Evolutionary conservation across 2,329 filamentous ascomycete species (phyloP).

Genomic region (Leptographium wingfieldii): DNA sequence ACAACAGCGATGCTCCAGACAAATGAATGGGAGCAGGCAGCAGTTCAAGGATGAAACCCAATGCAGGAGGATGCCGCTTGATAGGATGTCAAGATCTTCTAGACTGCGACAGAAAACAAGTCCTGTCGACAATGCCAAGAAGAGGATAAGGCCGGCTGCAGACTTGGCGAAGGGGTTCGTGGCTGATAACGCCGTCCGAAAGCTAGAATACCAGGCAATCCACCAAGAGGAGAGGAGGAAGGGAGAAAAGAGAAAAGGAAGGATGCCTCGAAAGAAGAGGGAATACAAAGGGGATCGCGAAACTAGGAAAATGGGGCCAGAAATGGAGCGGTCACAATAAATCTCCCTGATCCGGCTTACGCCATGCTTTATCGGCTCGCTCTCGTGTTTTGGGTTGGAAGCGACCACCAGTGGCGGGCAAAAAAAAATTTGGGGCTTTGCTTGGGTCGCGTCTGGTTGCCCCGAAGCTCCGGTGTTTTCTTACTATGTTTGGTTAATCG

Average conservation of each 20-base stretch:
- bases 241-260: background rate
- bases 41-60: background rate
- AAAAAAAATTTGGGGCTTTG: background rate
- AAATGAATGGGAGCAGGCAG: background rate
- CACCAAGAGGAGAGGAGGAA: background rate
- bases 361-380: background rate
- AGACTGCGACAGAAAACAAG: background rate
- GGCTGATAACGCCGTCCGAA: background rate
- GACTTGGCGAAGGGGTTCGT: background rate
- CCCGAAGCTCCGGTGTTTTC: slow-evolving; percentile 3
- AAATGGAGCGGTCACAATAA: background rate
- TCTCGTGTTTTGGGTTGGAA: slow-evolving; percentile 1
- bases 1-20: background rate
- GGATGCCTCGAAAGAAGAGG: background rate
- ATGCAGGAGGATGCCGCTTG: background rate
- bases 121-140: background rate
- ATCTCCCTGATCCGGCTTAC: background rate
- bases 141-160: background rate
- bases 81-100: background rate
- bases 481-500: background rate
- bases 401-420: slow-evolving; percentile 1
- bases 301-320: background rate
- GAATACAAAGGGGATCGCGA: background rate
- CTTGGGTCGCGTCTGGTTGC: background rate
- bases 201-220: background rate